Conservation (phyloP, 1,284 basidiomycete genomes). For the Neolentinus lepideus region DNA sequence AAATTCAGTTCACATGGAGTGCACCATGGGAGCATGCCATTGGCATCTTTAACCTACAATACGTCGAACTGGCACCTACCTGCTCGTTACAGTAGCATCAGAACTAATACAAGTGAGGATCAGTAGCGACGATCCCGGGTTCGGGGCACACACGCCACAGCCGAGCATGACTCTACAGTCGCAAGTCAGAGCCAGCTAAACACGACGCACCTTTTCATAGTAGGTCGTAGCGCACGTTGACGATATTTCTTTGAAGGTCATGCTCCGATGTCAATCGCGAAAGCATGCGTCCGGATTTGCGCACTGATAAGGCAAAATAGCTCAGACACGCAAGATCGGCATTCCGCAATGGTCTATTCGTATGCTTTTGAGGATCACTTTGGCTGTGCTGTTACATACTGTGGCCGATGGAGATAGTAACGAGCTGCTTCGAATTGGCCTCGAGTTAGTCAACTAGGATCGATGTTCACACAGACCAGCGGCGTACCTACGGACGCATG, state of each 20-base stretch:
- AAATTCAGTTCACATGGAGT: neutral
- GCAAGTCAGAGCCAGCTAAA: neutral
- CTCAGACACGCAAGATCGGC: neutral
- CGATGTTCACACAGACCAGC: too few species aligned
- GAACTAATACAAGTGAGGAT: neutral
- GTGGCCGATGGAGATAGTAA: neutral
- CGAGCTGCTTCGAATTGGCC: neutral
- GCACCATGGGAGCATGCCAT: neutral
- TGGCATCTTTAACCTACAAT: neutral
- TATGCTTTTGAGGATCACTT: neutral
- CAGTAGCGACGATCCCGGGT: neutral
- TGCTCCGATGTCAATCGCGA: neutral
- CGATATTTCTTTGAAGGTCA: neutral
- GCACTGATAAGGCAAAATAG: neutral
- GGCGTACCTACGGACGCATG: too few species aligned
- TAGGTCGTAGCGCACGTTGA: neutral
- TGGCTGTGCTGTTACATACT: neutral
- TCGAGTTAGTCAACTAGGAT: too few species aligned
- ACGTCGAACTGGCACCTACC: neutral
- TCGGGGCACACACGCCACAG: neutral
- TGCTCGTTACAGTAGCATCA: neutral
- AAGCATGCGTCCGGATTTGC: neutral
- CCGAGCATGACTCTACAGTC: neutral
- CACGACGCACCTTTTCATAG: neutral
- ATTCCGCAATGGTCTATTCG: neutral